These are phyloP conservation scores for Cladophialophora psammophila DNA, from an alignment of 2,329 filamentous ascomycete genomes.

Conservation along the genomic window DNA sequence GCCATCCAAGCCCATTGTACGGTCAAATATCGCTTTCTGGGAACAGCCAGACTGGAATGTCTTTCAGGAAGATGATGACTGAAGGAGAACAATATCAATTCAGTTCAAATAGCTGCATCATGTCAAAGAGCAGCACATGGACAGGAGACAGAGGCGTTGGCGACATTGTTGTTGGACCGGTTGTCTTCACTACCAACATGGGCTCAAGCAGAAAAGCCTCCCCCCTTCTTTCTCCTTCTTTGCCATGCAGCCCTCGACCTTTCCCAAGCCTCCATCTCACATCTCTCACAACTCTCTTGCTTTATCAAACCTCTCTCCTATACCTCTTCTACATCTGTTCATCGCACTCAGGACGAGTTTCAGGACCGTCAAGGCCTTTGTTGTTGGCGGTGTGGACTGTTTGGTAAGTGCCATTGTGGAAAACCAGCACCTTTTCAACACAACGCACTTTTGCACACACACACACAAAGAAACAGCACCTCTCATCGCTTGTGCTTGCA, in stretches of 20 bases:
- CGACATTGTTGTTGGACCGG: neutral
- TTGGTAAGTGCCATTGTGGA: conserved; percentile 13
- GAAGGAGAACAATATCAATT: neutral
- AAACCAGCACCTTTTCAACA: neutral
- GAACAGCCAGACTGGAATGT: neutral
- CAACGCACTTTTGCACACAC: neutral
- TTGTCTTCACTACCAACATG: neutral
- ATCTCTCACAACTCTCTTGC: conserved; percentile 12
- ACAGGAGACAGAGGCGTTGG: neutral
- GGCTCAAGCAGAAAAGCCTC: neutral
- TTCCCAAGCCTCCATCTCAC: conserved; percentile 4
- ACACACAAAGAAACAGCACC: neutral
- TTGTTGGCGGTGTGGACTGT: neutral
- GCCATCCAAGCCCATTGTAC: neutral
- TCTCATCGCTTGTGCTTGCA: neutral
- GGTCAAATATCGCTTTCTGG: neutral
- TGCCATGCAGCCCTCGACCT: neutral
- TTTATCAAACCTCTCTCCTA: neutral
- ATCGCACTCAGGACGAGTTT: neutral
- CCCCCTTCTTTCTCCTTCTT: conserved; percentile 7
- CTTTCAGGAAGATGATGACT: neutral
- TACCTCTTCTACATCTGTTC: neutral
- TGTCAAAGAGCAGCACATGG: neutral
- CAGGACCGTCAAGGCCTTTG: neutral
- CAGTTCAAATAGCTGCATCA: neutral